These are phyloP conservation scores for Scolecobasidium constrictum DNA, from an alignment of 2,329 filamentous ascomycete genomes.

Conservation along the genomic window DNA sequence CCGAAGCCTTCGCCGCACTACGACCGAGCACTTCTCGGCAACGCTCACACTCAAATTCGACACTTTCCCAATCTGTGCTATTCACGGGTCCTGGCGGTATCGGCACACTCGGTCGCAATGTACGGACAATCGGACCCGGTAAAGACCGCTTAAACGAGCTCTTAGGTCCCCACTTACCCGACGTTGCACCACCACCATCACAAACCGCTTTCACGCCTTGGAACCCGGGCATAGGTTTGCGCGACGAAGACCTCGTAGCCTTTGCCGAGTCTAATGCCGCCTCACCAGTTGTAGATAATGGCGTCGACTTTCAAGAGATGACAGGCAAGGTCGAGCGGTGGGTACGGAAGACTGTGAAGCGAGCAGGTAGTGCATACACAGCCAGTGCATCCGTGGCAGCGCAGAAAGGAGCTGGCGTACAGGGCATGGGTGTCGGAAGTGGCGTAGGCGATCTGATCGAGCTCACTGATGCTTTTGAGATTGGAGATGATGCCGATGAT, in stretches of 20 bases:
- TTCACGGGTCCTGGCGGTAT: conserved; percentile 81
- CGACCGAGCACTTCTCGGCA: conserved; percentile 26
- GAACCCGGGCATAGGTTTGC: conserved; percentile 20
- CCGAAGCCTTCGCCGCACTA: conserved; percentile 2
- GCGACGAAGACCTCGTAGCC: conserved; percentile 6
- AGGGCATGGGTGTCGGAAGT: conserved; percentile 23
- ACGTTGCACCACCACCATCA: conserved; percentile 51
- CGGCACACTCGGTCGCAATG: conserved; percentile 63
- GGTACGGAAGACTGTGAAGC: conserved; percentile 70
- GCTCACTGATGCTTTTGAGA: conserved; percentile 48
- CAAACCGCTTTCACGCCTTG: conserved; percentile 39
- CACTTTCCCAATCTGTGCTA: conserved; percentile 31
- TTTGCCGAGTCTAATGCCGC: conserved; percentile 1
- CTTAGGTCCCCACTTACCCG: conserved; percentile 72
- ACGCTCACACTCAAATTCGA: conserved; percentile 20
- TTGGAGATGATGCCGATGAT: conserved; percentile 17
- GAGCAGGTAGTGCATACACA: conserved; percentile 33
- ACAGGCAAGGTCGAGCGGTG: conserved; percentile 83
- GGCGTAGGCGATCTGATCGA: conserved; percentile 59
- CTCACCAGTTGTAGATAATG: conserved; percentile 8
- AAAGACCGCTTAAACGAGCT: conserved; percentile 76
- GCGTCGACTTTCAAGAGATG: conserved; percentile 60
- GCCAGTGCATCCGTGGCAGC: conserved; percentile 14
- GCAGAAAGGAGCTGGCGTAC: conserved; percentile 5
- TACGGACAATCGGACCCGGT: conserved; percentile 68